These are phyloP conservation scores for Phytopythium oedochilum DNA, from an alignment of 352 stramenopile genomes.

Conservation along the genomic window DNA sequence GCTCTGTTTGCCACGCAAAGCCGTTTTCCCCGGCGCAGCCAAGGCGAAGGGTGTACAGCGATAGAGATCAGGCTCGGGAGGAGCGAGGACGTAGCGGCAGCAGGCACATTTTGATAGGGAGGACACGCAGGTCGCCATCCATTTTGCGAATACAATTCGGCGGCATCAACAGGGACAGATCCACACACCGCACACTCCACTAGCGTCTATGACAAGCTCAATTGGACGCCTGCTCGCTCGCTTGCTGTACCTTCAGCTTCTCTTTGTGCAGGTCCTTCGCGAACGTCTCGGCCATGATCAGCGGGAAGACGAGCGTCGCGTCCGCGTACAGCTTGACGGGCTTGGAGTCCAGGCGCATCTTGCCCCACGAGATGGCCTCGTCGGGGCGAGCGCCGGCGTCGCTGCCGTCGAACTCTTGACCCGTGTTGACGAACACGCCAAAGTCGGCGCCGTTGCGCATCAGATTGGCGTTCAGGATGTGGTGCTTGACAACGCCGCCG, in stretches of 20 bases:
- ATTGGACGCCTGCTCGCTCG: constrained; percentile 1
- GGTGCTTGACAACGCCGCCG: constrained; percentile 98
- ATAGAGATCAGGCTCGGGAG: background rate
- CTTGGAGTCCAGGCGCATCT: constrained; percentile 93
- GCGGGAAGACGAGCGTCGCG: constrained; percentile 97
- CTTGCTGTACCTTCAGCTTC: constrained; percentile 23
- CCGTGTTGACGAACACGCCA: constrained; percentile 99
- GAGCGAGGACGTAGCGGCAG: background rate
- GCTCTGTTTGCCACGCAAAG: constrained; percentile 54
- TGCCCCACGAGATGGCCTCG: constrained; percentile 99
- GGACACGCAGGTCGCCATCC: background rate
- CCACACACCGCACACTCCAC: no score
- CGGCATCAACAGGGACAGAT: no score
- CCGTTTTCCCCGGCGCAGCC: constrained; percentile 25
- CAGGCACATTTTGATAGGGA: background rate
- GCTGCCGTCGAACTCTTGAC: constrained; percentile 97
- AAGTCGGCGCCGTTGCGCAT: constrained; percentile 99
- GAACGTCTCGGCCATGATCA: constrained; percentile 99
- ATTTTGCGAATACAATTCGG: constrained; percentile 3
- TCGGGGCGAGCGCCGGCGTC: constrained; percentile 97
- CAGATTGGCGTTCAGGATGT: constrained; percentile 99
- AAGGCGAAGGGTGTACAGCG: background rate
- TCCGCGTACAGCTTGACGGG: constrained; percentile 98
- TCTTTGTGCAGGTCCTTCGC: constrained; percentile 91
- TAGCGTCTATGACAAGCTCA: background rate